phyloP scores from a whole-genome alignment of 2,329 filamentous ascomycete species.

The Aspergillus glaucus region DNA sequence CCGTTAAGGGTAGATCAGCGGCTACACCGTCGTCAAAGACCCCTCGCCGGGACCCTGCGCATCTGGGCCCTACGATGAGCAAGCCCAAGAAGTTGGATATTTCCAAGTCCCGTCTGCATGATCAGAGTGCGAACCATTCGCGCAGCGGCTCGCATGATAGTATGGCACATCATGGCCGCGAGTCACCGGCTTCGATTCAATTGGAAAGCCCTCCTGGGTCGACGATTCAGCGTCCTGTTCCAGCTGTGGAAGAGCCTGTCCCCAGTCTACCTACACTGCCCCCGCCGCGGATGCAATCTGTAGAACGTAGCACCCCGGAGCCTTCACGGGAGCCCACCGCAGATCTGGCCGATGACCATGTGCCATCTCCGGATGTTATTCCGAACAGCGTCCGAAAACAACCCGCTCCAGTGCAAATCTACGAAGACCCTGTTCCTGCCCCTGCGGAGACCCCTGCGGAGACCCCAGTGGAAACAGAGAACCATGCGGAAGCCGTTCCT shows the following conservation, averaged over 20 bases:
- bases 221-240: background rate
- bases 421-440: constrained; percentile 16
- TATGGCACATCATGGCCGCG: constrained; percentile 39
- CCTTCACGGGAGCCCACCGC: background rate
- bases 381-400: constrained; percentile 6
- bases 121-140: constrained; percentile 20
- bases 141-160: constrained; percentile 20
- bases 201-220: constrained; percentile 14
- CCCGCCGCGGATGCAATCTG: background rate
- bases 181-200: constrained; percentile 22
- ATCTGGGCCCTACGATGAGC: constrained; percentile 24
- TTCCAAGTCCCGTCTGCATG: constrained; percentile 22
- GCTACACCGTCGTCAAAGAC: constrained; percentile 27
- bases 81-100: constrained; percentile 29
- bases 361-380: constrained; percentile 5
- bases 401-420: constrained; percentile 18
- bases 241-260: background rate
- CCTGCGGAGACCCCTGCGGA: constrained; percentile 11
- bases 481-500: constrained; percentile 1
- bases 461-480: constrained; percentile 4
- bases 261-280: background rate
- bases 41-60: constrained; percentile 18
- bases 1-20: constrained; percentile 22
- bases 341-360: background rate
- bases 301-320: background rate